Percentiles rank a stretch among this genome's conserved stretches.
phyloP scores from a whole-genome alignment of 179 eudicot species.

The Patellifolia procumbens region DNA sequence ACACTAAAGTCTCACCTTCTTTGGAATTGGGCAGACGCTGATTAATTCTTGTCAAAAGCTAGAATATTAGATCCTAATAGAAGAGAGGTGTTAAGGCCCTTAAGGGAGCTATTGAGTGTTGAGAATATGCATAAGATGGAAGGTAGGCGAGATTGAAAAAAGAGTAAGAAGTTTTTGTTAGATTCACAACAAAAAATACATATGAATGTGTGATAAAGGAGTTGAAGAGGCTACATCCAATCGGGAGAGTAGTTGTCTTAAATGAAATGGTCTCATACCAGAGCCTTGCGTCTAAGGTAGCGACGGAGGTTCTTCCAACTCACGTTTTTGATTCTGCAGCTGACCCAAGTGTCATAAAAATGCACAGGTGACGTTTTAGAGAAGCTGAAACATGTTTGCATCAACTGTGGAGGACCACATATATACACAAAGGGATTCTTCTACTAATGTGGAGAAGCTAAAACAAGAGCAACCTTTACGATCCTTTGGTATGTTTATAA shows the following conservation, averaged over 20 bases:
- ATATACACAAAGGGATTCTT: not conserved
- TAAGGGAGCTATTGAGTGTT: not conserved
- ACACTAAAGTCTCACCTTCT: not conserved
- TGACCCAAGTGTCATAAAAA: not conserved
- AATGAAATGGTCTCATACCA: not conserved
- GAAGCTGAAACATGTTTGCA: not conserved
- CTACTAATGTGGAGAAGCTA: not conserved
- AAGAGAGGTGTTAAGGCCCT: not conserved
- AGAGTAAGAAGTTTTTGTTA: not conserved
- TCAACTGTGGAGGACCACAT: constrained; percentile 7
- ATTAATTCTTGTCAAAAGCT: not conserved
- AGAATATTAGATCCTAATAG: not conserved
- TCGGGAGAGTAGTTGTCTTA: not conserved
- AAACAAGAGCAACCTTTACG: not conserved
- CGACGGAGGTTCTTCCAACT: not conserved
- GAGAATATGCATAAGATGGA: not conserved
- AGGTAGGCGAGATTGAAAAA: not conserved
- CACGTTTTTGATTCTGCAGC: not conserved
- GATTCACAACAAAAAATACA: not conserved
- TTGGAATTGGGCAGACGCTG: not conserved
- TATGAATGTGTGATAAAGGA: not conserved
- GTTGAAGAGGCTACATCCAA: not conserved
- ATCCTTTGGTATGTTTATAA: not conserved
- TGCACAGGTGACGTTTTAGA: not conserved
- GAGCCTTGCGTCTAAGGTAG: not conserved